These are phyloP conservation scores for Aspergillus tubingensis DNA, from an alignment of 2,329 filamentous ascomycete species.

Conservation along the genomic window DNA sequence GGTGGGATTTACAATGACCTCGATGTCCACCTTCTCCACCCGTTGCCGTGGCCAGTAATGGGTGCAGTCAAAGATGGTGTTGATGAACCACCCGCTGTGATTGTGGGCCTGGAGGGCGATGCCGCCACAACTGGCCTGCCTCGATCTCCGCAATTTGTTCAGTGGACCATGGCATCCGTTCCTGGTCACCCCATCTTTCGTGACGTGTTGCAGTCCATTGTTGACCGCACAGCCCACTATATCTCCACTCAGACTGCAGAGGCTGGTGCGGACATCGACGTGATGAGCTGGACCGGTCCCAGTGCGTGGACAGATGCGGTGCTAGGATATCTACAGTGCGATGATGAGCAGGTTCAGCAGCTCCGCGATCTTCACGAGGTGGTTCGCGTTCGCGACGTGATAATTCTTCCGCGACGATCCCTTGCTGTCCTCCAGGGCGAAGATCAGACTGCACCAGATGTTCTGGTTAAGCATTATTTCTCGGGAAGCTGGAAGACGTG, in stretches of 20 bases:
- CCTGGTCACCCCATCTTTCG: constrained; percentile 3
- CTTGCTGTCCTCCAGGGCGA: constrained; percentile 8
- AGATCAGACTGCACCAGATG: not conserved
- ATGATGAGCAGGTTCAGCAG: not conserved
- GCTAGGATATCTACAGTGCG: constrained; percentile 1
- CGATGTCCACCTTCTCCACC: constrained; percentile 2
- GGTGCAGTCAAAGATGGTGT: not conserved
- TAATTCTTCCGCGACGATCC: constrained; percentile 2
- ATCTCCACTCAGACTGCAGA: not conserved
- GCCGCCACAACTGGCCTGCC: constrained; percentile 5
- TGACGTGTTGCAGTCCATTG: not conserved
- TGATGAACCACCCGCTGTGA: not conserved
- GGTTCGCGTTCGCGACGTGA: not conserved
- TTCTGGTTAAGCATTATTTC: constrained; percentile 13
- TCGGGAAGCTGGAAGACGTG: constrained; percentile 8
- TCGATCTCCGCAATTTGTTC: constrained; percentile 11
- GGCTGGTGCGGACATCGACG: not conserved
- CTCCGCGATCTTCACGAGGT: not conserved
- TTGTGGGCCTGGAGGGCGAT: constrained; percentile 8
- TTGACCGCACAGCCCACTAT: not conserved
- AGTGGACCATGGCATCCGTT: constrained; percentile 9
- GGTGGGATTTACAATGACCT: constrained; percentile 8
- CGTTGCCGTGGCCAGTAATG: constrained; percentile 7
- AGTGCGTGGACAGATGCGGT: constrained; percentile 9
- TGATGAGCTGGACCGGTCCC: constrained; percentile 11